These are phyloP conservation scores for Paracoccidioides brasiliensis DNA, from an alignment of 2,329 filamentous ascomycete genomes.

Conservation along the genomic window DNA sequence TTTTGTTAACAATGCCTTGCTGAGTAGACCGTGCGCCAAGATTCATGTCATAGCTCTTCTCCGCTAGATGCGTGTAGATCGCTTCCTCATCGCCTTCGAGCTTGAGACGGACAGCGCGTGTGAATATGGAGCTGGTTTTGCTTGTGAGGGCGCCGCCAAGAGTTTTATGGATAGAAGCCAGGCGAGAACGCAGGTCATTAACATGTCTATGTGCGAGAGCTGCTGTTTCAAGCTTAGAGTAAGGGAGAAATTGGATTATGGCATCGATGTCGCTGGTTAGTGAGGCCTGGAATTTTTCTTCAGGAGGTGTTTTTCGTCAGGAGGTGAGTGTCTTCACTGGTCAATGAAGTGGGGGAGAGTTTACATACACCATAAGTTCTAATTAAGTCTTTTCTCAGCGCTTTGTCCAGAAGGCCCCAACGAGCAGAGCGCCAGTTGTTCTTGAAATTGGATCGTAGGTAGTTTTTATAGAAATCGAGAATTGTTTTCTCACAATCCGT, in stretches of 20 bases:
- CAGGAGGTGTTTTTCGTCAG: not conserved
- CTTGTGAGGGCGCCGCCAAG: not conserved
- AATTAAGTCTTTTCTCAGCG: slow-evolving; percentile 5
- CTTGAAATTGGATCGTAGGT: not conserved
- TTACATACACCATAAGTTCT: slow-evolving; percentile 5
- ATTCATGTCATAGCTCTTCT: not conserved
- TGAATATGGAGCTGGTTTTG: not conserved
- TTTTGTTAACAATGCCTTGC: slow-evolving; percentile 3
- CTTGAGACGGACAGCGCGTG: not conserved
- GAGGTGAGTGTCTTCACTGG: not conserved
- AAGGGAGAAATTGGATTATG: slow-evolving; percentile 34
- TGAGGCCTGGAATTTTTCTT: slow-evolving; percentile 17
- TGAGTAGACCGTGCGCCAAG: slow-evolving; percentile 8
- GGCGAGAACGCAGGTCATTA: slow-evolving; percentile 14
- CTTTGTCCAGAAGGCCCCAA: not conserved
- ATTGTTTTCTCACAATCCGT: slow-evolving; percentile 14
- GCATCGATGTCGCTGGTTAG: slow-evolving; percentile 32
- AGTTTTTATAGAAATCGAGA: not conserved
- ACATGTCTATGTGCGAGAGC: slow-evolving; percentile 34
- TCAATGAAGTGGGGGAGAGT: not conserved
- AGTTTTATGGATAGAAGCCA: not conserved
- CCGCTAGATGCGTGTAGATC: slow-evolving; percentile 1
- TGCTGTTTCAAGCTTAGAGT: slow-evolving; percentile 27
- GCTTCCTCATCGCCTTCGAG: slow-evolving; percentile 2
- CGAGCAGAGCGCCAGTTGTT: not conserved